Conservation (phyloP, 371 early-diverging fungal genomes). For the Entomophthora muscae region DNA sequence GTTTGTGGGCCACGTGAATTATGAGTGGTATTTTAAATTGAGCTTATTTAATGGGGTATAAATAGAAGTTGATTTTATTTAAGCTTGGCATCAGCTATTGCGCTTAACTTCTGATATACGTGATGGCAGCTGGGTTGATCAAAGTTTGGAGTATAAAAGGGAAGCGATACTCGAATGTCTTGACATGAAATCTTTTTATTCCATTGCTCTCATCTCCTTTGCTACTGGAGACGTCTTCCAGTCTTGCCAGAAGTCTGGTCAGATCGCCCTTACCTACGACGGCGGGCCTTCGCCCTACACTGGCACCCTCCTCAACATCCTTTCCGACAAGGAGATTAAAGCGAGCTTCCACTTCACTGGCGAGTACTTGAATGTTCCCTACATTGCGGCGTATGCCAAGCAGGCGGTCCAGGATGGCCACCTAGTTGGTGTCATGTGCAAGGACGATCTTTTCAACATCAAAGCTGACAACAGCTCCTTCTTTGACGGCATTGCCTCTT, state of each 20-base stretch:
- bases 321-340: conserved; percentile 5
- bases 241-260: conserved; percentile 1
- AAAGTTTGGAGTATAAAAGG: no score
- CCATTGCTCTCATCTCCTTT: no score
- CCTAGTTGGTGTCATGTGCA: background rate
- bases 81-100: no score
- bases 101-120: no score
- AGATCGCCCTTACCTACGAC: conserved; percentile 5
- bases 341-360: conserved; percentile 4
- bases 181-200: no score
- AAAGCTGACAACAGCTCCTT: background rate
- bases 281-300: conserved; percentile 7
- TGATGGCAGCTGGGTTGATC: no score
- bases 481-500: background rate
- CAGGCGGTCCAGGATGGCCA: conserved; percentile 8
- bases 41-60: no score
- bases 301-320: conserved; percentile 3
- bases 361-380: conserved; percentile 6
- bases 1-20: no score
- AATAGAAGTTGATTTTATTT: no score
- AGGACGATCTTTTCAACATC: background rate
- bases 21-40: no score
- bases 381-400: conserved; percentile 6
- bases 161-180: no score
- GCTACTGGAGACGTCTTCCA: background rate